Evolutionary conservation across 2,329 filamentous ascomycete species (phyloP), one percentile per base, ranked within the genome.

Genomic region (Fusarium proliferatum): DNA sequence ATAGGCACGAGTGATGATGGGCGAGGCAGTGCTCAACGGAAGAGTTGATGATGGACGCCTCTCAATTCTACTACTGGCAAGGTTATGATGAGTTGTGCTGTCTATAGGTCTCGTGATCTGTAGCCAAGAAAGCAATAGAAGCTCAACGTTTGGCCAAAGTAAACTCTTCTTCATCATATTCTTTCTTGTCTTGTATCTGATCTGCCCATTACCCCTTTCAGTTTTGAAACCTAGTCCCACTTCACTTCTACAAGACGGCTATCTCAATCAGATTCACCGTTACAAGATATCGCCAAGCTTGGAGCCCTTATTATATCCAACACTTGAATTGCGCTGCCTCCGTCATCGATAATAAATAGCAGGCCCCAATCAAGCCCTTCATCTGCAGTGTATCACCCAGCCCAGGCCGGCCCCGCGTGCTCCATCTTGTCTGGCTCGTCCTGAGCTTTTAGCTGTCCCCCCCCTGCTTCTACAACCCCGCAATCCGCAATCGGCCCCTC

Each of bases 401-500:
- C 36, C 38, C 33, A 53, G 51, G 23, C 51, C 51, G 15, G 67
- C 73, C 73, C 64, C 62, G 62, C 71, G 56, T 60, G 52, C 64
- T 64, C 51, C 45, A 43, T 56, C 49, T 65, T 65, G 34, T 48
- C 61, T 65, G 28, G 12, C 48, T 42, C 34, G 45, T 62, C 61
- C 62, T 66, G 28, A 72, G 66, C 67, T 58, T 64, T 41, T 55
- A 41, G 45, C 65, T 64, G 58, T 48, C 34, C 28, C 58, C 64
- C 28, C 53, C 71, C 68, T 69, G 46, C 49, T 62, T 62, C 53
- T 33, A n/a, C 68, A 74, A 78, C 76, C 76, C 76, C 76, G 76
- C 76, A 74, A 73, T 73, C 72, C 72, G 69, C 43, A 72, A 75
- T 74, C 72, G 66, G 76, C 64, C 71, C 74, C 74, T 74, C 61